Conservation (phyloP, 805 yeast species). For the Metschnikowia baotianmanensis region DNA sequence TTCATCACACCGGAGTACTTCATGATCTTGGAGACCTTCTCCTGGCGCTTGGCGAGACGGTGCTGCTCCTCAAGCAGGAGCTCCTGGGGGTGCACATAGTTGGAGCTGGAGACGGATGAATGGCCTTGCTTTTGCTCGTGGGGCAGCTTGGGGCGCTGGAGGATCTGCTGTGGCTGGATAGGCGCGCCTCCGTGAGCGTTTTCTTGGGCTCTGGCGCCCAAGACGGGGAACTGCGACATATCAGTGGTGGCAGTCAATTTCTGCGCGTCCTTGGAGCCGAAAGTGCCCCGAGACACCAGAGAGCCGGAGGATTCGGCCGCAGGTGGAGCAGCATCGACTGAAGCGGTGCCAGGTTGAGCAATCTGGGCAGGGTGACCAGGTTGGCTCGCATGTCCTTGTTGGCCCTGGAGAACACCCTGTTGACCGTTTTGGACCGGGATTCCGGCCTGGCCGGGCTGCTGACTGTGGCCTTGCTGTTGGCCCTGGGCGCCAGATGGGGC, state of each 20-base stretch:
- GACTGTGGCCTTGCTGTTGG: neutral
- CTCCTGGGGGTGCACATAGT: neutral
- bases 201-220: slow-evolving; percentile 43
- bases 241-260: slow-evolving; percentile 20
- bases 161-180: slow-evolving; percentile 1
- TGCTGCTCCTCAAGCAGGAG: slow-evolving; percentile 69
- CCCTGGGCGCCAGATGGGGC: neutral
- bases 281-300: too few relatives aligned
- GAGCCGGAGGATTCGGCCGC: too few relatives aligned
- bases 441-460: neutral
- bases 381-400: too few relatives aligned
- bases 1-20: slow-evolving; percentile 93
- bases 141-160: neutral
- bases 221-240: slow-evolving; percentile 53
- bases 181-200: slow-evolving; percentile 14
- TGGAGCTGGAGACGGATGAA: slow-evolving; percentile 1
- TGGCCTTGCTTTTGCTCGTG: neutral
- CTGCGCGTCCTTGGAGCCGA: neutral
- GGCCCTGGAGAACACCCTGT: neutral
- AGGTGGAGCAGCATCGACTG: too few relatives aligned
- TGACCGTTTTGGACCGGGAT: neutral
- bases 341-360: too few relatives aligned
- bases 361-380: too few relatives aligned
- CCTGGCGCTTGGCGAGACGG: slow-evolving; percentile 63
- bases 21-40: slow-evolving; percentile 70